phyloP scores from a whole-genome alignment of 1,139 yeast species.

The Kodamaea sp. region DNA sequence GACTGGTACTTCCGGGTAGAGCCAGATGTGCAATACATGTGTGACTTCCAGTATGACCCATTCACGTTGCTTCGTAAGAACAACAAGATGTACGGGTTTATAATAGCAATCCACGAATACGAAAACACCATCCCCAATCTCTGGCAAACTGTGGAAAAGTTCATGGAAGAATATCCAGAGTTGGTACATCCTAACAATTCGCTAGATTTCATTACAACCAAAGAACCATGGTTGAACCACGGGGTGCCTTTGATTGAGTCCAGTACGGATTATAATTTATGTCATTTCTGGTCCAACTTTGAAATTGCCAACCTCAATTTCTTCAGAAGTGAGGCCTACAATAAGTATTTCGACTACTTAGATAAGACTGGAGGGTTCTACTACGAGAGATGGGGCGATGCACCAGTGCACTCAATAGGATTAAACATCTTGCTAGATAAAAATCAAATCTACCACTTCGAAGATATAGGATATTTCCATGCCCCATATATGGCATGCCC shows the following conservation, averaged over 20 bases:
- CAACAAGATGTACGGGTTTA: slow-evolving; percentile 45
- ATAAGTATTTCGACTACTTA: slow-evolving; percentile 65
- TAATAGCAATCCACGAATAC: slow-evolving; percentile 46
- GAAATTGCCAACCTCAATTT: slow-evolving; percentile 83
- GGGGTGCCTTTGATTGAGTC: slow-evolving; percentile 22
- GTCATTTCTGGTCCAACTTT: slow-evolving; percentile 96
- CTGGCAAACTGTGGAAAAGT: slow-evolving; percentile 74
- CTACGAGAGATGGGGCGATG: slow-evolving; percentile 97
- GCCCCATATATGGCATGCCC: slow-evolving; percentile 87
- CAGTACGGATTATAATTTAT: slow-evolving; percentile 69
- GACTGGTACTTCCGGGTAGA: slow-evolving; percentile 51
- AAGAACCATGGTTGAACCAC: slow-evolving; percentile 40
- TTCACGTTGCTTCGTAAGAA: slow-evolving; percentile 36
- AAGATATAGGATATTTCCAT: slow-evolving; percentile 87
- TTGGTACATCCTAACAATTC: slow-evolving; percentile 69
- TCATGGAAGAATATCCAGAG: slow-evolving; percentile 61
- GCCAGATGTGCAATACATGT: slow-evolving; percentile 49
- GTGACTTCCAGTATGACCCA: slow-evolving; percentile 52
- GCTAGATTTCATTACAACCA: slow-evolving; percentile 67
- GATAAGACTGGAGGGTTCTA: slow-evolving; percentile 82
- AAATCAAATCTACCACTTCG: slow-evolving; percentile 79
- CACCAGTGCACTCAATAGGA: slow-evolving; percentile 90
- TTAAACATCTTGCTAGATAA: slow-evolving; percentile 66
- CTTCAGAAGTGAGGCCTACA: slow-evolving; percentile 71
- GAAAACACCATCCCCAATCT: slow-evolving; percentile 64